Percentiles rank a stretch among this genome's conserved stretches.
These are phyloP conservation scores for Candida maesae DNA, from an alignment of 805 yeast genomes.

Conservation along the genomic window DNA sequence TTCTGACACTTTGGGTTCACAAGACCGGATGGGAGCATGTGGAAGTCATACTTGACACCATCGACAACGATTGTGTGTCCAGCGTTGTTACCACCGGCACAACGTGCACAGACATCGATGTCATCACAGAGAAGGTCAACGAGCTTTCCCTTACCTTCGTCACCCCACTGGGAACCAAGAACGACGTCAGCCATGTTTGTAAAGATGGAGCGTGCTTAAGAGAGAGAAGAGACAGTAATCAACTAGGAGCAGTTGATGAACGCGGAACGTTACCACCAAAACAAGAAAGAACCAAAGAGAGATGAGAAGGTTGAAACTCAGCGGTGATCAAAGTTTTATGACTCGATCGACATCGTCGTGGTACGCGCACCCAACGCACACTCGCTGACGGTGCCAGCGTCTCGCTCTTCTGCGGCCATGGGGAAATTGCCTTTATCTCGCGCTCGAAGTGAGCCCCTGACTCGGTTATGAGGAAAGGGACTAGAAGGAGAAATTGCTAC, in stretches of 20 bases:
- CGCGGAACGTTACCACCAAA: conserved; percentile 17
- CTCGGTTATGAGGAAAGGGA: neutral
- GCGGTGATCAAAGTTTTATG: neutral
- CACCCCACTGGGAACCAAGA: conserved; percentile 99
- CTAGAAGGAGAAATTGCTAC: too few relatives aligned
- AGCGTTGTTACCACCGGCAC: conserved; percentile 99
- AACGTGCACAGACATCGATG: conserved; percentile 95
- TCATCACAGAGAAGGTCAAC: conserved; percentile 94
- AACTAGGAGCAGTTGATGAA: conserved; percentile 15
- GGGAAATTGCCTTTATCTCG: neutral
- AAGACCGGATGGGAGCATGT: conserved; percentile 97
- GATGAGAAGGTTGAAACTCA: too few relatives aligned
- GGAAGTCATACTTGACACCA: conserved; percentile 90
- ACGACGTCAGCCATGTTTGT: conserved; percentile 60
- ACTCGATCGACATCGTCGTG: neutral
- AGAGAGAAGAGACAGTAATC: conserved; percentile 1
- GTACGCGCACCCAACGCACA: too few relatives aligned
- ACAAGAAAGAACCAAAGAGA: conserved; percentile 2
- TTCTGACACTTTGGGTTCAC: conserved; percentile 90
- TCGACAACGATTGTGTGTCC: conserved; percentile 97
- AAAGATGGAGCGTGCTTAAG: neutral
- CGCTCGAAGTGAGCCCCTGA: too few relatives aligned
- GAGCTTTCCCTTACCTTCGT: conserved; percentile 98
- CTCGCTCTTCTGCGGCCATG: too few relatives aligned
- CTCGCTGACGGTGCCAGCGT: too few relatives aligned